A percentile compares a stretch with the other conserved stretches of the same genome.
These are phyloP conservation scores for Sindora glabra DNA, from an alignment of 306 rosid genomes.

Conservation along the genomic window DNA sequence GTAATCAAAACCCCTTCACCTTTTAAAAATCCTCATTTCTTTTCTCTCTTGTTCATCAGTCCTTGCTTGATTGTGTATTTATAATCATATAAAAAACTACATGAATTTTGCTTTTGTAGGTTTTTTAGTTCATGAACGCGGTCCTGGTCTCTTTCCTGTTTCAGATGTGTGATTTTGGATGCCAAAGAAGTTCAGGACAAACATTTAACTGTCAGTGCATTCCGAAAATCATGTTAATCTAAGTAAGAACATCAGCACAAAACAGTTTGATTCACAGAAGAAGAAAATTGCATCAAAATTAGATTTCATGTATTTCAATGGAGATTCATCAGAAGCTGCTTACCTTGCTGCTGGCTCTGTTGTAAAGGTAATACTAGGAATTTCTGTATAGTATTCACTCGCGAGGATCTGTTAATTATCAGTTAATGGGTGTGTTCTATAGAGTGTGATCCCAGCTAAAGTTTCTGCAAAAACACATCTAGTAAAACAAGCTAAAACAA, in stretches of 20 bases:
- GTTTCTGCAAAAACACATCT: no score
- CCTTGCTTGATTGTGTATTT: no score
- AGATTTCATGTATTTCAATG: conserved; percentile 67
- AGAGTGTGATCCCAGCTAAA: no score
- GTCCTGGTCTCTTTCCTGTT: conserved; percentile 8
- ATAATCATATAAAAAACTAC: no score
- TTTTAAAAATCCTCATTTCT: no score
- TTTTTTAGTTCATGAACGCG: no score
- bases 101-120: no score
- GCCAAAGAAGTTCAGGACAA: conserved; percentile 72
- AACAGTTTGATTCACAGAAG: conserved; percentile 38
- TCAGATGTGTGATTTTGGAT: conserved; percentile 71
- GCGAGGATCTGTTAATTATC: background rate
- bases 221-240: conserved; percentile 48
- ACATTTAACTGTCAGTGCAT: conserved; percentile 47
- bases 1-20: no score
- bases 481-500: no score
- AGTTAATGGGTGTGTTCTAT: background rate
- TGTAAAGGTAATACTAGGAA: conserved; percentile 39
- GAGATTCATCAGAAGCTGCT: conserved; percentile 82
- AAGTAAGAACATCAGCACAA: conserved; percentile 65
- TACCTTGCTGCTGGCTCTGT: conserved; percentile 89
- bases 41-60: no score
- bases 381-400: background rate
- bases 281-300: conserved; percentile 31